phyloP scores from a whole-genome alignment of 2,329 filamentous ascomycete species.

The Ophiosphaerella herpotricha region DNA sequence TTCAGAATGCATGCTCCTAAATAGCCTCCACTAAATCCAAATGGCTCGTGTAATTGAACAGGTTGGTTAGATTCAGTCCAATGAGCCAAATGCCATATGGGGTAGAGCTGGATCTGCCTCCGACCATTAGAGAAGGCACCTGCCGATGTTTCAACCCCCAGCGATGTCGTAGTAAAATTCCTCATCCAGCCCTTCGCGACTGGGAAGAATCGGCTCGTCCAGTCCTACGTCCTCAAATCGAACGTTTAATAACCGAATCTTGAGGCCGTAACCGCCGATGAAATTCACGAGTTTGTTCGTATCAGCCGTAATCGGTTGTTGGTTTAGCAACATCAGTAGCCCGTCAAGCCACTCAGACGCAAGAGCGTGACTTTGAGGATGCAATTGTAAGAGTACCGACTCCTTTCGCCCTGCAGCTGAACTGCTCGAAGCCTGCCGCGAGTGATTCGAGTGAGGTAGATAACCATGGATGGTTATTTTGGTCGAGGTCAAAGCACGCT shows the following conservation, averaged over 20 bases:
- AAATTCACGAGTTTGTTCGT: slow-evolving; percentile 87
- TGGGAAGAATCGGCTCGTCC: slow-evolving; percentile 78
- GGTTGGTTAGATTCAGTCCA: background rate
- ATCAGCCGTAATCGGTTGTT: slow-evolving; percentile 95
- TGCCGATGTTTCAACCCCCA: slow-evolving; percentile 24
- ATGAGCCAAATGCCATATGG: slow-evolving; percentile 3
- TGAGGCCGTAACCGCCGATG: slow-evolving; percentile 87
- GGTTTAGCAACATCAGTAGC: slow-evolving; percentile 89
- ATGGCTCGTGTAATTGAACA: background rate
- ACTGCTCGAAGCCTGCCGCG: slow-evolving; percentile 35
- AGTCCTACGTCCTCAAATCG: slow-evolving; percentile 75
- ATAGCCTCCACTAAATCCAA: background rate
- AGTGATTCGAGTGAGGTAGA: slow-evolving; percentile 41
- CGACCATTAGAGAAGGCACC: background rate
- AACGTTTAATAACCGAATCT: slow-evolving; percentile 90
- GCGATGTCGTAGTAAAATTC: slow-evolving; percentile 84
- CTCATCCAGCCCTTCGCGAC: slow-evolving; percentile 82
- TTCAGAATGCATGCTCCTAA: background rate
- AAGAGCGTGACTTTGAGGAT: slow-evolving; percentile 77
- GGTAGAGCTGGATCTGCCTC: background rate
- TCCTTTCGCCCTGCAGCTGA: slow-evolving; percentile 59
- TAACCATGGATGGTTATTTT: slow-evolving; percentile 93
- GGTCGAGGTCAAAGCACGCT: slow-evolving; percentile 60
- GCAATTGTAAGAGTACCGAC: slow-evolving; percentile 77
- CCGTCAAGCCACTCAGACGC: slow-evolving; percentile 98